Base-by-base conservation (phyloP, 768 basidiomycete genomes). In the Suillus ampliporus region DNA sequence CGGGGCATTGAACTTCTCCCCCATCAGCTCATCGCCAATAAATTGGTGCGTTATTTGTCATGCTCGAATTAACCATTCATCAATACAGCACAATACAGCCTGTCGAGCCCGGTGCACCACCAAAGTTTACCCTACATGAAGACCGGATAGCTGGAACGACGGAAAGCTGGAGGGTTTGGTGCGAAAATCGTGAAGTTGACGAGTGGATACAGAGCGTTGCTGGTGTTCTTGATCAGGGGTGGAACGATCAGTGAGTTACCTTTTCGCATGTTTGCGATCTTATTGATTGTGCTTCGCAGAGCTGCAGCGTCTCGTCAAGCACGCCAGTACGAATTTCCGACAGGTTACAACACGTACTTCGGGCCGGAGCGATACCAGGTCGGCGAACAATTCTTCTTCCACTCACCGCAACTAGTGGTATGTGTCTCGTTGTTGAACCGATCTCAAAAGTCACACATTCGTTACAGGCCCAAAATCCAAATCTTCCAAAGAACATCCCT, bases 311-410 rank as follows among this genome's bases (percentile, higher is more conserved):
- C 82, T 59, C 84, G 86, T 44, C 84, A 84, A 7, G 74, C 80
- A 44, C 84, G 84, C 65, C 89, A 86, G 66, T 99, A 97, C 78
- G 97, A 99, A 78, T 98, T 99, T 79, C 94, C 97, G 0, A 94
- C 93, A 38, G 97, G 97, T 1, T 98, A 88, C 78, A 94, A 89
- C 71, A 82, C 86, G 11, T 88, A 87, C 70, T 97, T 95, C 76
- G 91, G 90, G 0, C 70, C 83, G 10, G 93, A 98, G 71, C 86
- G 97, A 38, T 92, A 88, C 74, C 80, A 83, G 61, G 88, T 94
- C 15, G 92, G 95, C 57, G 97, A 99, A 76, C 88, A 94, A 62
- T 89, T 94, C 75, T 99, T 97, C 82, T 84, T 83, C 62, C 93
- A 95, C 67, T 82, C 85, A 5, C 80, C 78, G 40, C 79, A 83